Evolutionary conservation across 805 yeast species (phyloP).

Genomic region (Candida peoriensis): DNA sequence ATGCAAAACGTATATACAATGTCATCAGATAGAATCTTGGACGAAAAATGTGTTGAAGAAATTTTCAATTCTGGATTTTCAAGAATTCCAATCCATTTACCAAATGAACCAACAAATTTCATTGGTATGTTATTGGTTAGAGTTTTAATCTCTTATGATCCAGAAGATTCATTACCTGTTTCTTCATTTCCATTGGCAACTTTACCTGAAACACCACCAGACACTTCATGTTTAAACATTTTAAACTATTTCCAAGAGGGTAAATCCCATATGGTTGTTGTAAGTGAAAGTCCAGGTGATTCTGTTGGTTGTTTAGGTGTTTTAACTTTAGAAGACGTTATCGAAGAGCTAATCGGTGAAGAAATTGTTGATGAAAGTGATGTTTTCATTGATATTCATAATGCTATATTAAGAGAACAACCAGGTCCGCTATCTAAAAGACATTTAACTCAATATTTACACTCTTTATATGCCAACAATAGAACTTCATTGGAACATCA

Average conservation of each 20-base stretch:
- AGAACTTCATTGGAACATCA: constrained; percentile 36
- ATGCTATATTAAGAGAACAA: constrained; percentile 70
- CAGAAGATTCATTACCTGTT: constrained; percentile 91
- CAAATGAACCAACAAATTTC: constrained; percentile 83
- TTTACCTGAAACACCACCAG: constrained; percentile 87
- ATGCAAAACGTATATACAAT: constrained; percentile 84
- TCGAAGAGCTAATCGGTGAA: constrained; percentile 95
- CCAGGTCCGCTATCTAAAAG: constrained; percentile 75
- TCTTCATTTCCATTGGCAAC: constrained; percentile 94
- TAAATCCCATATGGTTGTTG: constrained; percentile 94
- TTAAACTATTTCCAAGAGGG: constrained; percentile 97
- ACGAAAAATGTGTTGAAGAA: constrained; percentile 80
- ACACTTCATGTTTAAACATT: constrained; percentile 89
- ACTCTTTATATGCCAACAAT: constrained; percentile 49
- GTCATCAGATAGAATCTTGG: constrained; percentile 75
- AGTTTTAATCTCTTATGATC: constrained; percentile 90
- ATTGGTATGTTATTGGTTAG: constrained; percentile 94
- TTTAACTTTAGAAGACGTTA: constrained; percentile 92
- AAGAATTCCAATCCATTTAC: constrained; percentile 89
- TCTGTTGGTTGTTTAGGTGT: constrained; percentile 86
- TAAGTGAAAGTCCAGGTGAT: constrained; percentile 79
- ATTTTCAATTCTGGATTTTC: constrained; percentile 93
- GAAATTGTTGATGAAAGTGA: constrained; percentile 96
- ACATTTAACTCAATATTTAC: constrained; percentile 64
- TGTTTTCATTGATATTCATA: constrained; percentile 86